A percentile compares a stretch with the other conserved stretches of the same genome.
phyloP scores from a whole-genome alignment of 352 stramenopile species.

The Phytophthora cryptogea region DNA sequence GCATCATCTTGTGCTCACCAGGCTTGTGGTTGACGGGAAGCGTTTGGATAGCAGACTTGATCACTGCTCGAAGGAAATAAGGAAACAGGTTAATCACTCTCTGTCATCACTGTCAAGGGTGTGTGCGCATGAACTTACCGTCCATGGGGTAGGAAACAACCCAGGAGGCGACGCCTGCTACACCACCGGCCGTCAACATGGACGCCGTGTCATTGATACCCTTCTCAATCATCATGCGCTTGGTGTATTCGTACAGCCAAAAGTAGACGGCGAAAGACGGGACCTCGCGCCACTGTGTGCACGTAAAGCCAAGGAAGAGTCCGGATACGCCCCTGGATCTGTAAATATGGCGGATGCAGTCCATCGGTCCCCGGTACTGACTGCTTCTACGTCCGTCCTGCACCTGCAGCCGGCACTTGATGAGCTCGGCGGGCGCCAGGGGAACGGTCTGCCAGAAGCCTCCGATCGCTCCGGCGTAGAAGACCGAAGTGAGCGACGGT shows the following conservation, averaged over 20 bases:
- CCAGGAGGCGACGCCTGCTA: slow-evolving; percentile 81
- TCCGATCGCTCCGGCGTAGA: slow-evolving; percentile 65
- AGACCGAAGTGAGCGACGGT: slow-evolving; percentile 69
- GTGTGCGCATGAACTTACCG: slow-evolving; percentile 39
- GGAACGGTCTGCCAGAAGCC: slow-evolving; percentile 81
- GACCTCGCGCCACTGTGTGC: slow-evolving; percentile 80
- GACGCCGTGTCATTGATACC: slow-evolving; percentile 62
- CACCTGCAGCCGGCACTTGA: slow-evolving; percentile 86
- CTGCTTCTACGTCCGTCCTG: slow-evolving; percentile 59
- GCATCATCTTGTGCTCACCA: slow-evolving; percentile 71
- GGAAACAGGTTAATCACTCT: not conserved
- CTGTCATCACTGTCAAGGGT: not conserved
- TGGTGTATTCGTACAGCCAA: slow-evolving; percentile 78
- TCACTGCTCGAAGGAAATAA: slow-evolving; percentile 41
- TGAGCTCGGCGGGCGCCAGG: slow-evolving; percentile 77
- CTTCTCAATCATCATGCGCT: slow-evolving; percentile 67
- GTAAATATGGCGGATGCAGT: slow-evolving; percentile 82
- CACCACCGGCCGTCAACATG: slow-evolving; percentile 82
- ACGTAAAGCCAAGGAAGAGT: slow-evolving; percentile 75
- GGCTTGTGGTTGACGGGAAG: slow-evolving; percentile 55
- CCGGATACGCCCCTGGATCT: slow-evolving; percentile 57
- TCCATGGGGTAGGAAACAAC: slow-evolving; percentile 83
- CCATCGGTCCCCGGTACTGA: slow-evolving; percentile 66
- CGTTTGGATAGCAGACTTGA: slow-evolving; percentile 89
- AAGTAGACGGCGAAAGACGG: slow-evolving; percentile 88